These are phyloP conservation scores for Ceratocystis alfenasii DNA, from an alignment of 2,329 filamentous ascomycete species.

Conservation along the genomic window DNA sequence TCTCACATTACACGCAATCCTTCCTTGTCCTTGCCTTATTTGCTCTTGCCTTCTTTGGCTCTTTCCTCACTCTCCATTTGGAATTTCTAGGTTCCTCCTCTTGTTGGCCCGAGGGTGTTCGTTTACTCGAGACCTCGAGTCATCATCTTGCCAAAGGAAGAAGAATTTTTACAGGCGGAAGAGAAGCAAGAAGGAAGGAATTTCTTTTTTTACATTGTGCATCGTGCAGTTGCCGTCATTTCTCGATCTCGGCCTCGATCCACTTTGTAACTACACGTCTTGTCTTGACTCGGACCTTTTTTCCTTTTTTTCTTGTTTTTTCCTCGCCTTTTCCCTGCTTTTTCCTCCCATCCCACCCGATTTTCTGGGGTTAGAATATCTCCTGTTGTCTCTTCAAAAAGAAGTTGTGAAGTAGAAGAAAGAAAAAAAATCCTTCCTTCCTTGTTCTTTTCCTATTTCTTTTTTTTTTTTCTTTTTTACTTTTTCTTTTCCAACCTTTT, in stretches of 20 bases:
- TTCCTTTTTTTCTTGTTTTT: neutral
- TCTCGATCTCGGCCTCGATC: neutral
- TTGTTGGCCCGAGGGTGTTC: too few species aligned
- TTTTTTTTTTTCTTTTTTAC: neutral
- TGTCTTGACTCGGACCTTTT: neutral
- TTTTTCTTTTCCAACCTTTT: neutral
- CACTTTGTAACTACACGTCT: conserved; percentile 7
- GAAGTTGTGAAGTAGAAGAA: neutral
- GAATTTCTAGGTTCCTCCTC: neutral
- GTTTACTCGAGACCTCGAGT: neutral
- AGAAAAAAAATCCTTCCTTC: neutral
- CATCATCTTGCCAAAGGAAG: neutral
- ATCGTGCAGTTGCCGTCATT: conserved; percentile 6
- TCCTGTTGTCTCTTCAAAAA: conserved; percentile 6
- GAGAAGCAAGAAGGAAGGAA: neutral
- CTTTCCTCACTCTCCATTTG: neutral
- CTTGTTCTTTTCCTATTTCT: neutral
- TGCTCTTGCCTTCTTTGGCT: neutral
- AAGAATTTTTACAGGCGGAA: neutral
- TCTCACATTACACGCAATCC: neutral
- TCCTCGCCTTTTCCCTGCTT: neutral
- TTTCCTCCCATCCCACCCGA: conserved; percentile 1
- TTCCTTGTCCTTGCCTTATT: neutral
- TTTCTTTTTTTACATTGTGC: conserved; percentile 8
- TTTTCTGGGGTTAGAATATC: conserved; percentile 6